A percentile compares a stretch with the other conserved stretches of the same genome.
Evolutionary conservation across 176 grass and related monocot genomes (phyloP).

Genomic region (Rhipidocladum racemiflorum): DNA sequence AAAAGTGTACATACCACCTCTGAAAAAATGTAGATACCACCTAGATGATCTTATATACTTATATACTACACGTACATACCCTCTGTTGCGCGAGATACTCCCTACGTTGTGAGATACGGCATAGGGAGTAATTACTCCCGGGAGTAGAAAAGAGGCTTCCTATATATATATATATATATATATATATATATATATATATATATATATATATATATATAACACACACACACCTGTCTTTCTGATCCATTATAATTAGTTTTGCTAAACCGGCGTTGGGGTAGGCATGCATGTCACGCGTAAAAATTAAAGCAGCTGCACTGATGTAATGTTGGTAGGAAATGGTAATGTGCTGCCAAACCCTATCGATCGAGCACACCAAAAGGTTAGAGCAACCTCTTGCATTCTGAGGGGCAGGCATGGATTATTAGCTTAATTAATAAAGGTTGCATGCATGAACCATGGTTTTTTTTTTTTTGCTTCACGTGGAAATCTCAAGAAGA

Average conservation of each 20-base stretch:
- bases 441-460: neutral
- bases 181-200: too few relatives aligned
- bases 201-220: too few relatives aligned
- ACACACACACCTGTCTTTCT: neutral
- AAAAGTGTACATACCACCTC: too few relatives aligned
- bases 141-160: too few relatives aligned
- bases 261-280: neutral
- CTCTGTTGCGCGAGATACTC: too few relatives aligned
- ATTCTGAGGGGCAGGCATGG: neutral
- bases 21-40: too few relatives aligned
- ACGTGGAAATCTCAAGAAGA: neutral
- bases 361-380: conserved; percentile 8
- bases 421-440: conserved; percentile 14
- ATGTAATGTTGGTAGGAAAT: neutral
- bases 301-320: neutral
- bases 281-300: neutral
- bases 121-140: too few relatives aligned
- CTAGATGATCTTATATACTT: too few relatives aligned
- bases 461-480: neutral
- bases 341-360: neutral
- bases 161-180: too few relatives aligned
- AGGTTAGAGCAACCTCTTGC: neutral
- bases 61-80: too few relatives aligned
- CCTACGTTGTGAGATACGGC: too few relatives aligned
- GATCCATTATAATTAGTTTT: neutral